Evolutionary conservation across 225 moss, liverwort and hornwort genomes (phyloP), one percentile per base, ranked within the genome.

Genomic region (Bryum argenteum): DNA sequence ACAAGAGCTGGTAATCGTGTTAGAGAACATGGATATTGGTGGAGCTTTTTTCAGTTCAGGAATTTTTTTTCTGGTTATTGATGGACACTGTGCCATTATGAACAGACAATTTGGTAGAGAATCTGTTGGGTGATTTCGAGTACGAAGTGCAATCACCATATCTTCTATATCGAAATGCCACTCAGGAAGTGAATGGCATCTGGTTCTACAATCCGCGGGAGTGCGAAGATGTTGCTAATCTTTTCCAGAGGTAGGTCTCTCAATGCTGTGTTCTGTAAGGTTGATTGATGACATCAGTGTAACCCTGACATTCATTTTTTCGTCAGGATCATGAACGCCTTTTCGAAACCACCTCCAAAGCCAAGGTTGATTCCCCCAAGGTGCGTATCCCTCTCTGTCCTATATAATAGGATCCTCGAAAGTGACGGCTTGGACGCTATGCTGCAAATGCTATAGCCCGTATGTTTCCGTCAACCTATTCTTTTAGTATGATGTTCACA

Each of bases 131-230:
- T 12, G 97, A 98, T 71, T 98, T 98, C 63, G 97, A 98, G 76
- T 98, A 92, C 57, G 97, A 98, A 80, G 94, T 98, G 54, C 97
- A 98, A 71, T 91, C 94, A 41, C 97, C 97, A 22, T 98, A 98
- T 75, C 82, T 98, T 38, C 77, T 98, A 47, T 94, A 98, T 77
- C 92, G 97, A 58, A 98, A 98, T 75, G 90, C 97, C 28, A 84
- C 88, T 9, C 94, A 89, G 71, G 94, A 98, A 80, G 94, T 98
- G 54, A 94, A 98, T 63, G 97, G 94, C 72, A 98, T 98, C 67
- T 98, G 97, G 97, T 98, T 98, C 67, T 94, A 94, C 72, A 98
- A 94, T 75, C 77, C 80, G 43, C 80, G 91, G 53, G 97, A 98
- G 78, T 98, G 97, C 64, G 97, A 98, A 77, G 94, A 98, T 47